Evolutionary conservation across 495 filamentous ascomycete species (phyloP).

Genomic region (Entonaema liquescens): DNA sequence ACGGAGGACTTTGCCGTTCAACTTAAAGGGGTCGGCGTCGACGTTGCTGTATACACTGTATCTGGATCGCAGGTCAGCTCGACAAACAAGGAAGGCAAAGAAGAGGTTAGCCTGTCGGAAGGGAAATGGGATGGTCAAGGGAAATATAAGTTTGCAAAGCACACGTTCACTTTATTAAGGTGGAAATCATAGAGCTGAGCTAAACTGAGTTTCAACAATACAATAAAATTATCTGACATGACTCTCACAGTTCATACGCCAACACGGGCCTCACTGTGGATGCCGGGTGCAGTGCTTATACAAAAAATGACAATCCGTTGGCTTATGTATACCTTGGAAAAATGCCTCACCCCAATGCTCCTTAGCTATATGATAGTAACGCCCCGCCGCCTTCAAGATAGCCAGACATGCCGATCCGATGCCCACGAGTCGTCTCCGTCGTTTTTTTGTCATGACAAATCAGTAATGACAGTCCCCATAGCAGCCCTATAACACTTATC

Average conservation of each 20-base stretch:
- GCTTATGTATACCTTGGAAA: conserved; percentile 13
- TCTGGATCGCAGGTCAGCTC: conserved; percentile 62
- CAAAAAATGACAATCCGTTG: conserved; percentile 16
- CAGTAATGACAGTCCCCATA: conserved; percentile 3
- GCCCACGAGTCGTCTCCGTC: conserved; percentile 14
- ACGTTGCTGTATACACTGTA: conserved; percentile 67
- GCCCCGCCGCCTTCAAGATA: conserved; percentile 2
- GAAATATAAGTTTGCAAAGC: conserved; percentile 68
- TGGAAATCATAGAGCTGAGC: conserved; percentile 63
- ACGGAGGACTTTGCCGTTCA: conserved; percentile 63
- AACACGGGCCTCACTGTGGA: background rate
- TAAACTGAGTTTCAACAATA: conserved; percentile 9
- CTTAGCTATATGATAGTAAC: conserved; percentile 14
- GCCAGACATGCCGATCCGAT: conserved; percentile 18
- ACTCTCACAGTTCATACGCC: conserved; percentile 2
- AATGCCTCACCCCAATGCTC: conserved; percentile 15
- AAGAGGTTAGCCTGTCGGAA: conserved; percentile 68
- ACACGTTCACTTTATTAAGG: conserved; percentile 70
- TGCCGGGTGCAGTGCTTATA: conserved; percentile 23
- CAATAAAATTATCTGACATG: conserved; percentile 31
- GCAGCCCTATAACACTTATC: conserved; percentile 3
- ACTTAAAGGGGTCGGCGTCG: conserved; percentile 60
- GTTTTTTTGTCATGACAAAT: conserved; percentile 11
- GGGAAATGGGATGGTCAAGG: conserved; percentile 67
- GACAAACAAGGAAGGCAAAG: conserved; percentile 67